A percentile compares a stretch with the other conserved stretches of the same genome.
Evolutionary conservation across 257 asterid species (phyloP).

Genomic region (Solanum verrucosum): DNA sequence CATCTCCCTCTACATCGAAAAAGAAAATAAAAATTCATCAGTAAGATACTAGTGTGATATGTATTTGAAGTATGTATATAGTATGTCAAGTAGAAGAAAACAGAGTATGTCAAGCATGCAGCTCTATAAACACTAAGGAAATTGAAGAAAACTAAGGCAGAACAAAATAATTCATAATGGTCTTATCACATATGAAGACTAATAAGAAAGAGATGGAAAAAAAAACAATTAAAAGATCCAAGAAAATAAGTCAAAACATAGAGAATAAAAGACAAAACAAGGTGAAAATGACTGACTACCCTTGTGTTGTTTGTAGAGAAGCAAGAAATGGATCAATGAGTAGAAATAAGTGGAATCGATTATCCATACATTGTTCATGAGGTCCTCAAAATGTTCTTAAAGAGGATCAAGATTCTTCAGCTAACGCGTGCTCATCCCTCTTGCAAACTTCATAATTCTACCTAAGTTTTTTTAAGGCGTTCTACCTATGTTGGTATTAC

Average conservation of each 20-base stretch:
- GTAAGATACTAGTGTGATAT: background rate
- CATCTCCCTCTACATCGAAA: conserved; percentile 65
- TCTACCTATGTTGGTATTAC: background rate
- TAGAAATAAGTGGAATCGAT: background rate
- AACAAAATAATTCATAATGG: background rate
- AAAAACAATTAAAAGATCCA: background rate
- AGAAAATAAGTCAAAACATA: background rate
- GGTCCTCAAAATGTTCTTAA: background rate
- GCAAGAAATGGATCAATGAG: background rate
- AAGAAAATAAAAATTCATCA: conserved; percentile 1
- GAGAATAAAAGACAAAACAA: background rate
- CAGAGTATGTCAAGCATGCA: background rate
- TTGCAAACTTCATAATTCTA: background rate
- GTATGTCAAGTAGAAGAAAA: background rate
- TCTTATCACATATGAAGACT: background rate
- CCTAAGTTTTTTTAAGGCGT: background rate
- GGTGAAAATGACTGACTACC: background rate
- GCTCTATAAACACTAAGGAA: background rate
- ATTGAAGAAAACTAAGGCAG: background rate
- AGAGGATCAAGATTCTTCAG: background rate
- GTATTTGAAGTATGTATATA: background rate
- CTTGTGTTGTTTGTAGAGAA: background rate
- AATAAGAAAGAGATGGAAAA: background rate
- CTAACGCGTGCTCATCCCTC: background rate
- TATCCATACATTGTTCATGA: background rate